Evolutionary conservation across 2,329 filamentous ascomycete genomes (phyloP), one percentile per base, ranked within the genome.

Genomic region (Aspergillus latus): DNA sequence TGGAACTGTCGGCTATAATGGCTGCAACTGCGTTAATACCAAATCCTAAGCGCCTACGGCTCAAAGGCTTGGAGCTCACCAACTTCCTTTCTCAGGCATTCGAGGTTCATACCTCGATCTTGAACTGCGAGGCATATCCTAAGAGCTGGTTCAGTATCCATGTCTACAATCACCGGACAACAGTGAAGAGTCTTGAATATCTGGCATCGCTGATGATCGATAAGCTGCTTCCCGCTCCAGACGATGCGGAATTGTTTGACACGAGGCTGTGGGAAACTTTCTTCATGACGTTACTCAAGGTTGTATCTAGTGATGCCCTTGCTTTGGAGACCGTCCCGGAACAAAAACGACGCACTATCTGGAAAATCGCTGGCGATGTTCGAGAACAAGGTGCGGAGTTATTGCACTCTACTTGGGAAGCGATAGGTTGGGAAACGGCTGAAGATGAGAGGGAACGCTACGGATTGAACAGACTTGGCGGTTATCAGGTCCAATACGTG

Each of bases 351-450:
- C 82, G 94, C 54, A 93, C 94, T 0, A 93, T 97, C 1, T 99
- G 95, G 94, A 99, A 97, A 77, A 97, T 99, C 69, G 94, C 93
- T 3, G 94, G 94, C 5, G 95, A 99, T 74, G 91, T 99, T 49
- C 84, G 94, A 54, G 92, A 97, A 72, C 84, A 91, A 62, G 94
- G 95, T 13, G 93, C 94, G 3, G 89, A 93, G 49, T 80, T 99
- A 7, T 78, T 99, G 34, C 85, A 88, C 59, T 84, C 85, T 29
- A 93, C 89, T 5, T 99, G 94, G 94, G 90, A 96, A 69, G 89
- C 92, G 15, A 95, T 99, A 59, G 94, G 95, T 10, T 99, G 94
- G 94, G 93, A 99, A 65, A 90, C 91, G 0, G 90, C 83, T 32
- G 74, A 81, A 1, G 93, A 97, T 57, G 92, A 97, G 70, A 83